Conservation (phyloP, 805 yeast genomes). For the Yamadazyma phyllophila region DNA sequence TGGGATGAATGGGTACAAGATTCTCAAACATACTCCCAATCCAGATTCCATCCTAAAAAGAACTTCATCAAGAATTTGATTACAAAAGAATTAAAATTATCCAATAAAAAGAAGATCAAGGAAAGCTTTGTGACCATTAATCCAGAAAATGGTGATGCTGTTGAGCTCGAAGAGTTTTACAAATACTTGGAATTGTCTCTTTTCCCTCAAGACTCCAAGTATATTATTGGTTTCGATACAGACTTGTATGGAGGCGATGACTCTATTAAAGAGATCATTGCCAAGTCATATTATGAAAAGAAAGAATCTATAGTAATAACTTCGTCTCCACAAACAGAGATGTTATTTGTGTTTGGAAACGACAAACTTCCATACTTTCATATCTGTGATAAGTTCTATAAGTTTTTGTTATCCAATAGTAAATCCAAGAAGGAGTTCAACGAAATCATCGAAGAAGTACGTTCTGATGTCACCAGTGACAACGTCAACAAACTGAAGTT, state of each 20-base stretch:
- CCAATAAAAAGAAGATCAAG: conserved; percentile 69
- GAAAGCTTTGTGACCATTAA: conserved; percentile 54
- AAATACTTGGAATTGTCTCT: conserved; percentile 38
- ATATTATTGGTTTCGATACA: conserved; percentile 32
- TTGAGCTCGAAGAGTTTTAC: conserved; percentile 36
- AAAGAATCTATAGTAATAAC: conserved; percentile 14
- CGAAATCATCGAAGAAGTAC: conserved; percentile 31
- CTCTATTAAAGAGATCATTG: conserved; percentile 24
- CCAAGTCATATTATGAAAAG: conserved; percentile 23
- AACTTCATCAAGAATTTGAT: conserved; percentile 75
- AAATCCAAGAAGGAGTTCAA: conserved; percentile 36
- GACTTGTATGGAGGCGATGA: conserved; percentile 34
- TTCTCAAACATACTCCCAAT: conserved; percentile 42
- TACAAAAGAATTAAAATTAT: conserved; percentile 77
- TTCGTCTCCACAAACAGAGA: conserved; percentile 13
- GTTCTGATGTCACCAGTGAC: conserved; percentile 18
- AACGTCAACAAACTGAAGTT: conserved; percentile 30
- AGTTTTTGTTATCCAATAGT: conserved; percentile 40
- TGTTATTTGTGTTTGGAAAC: conserved; percentile 34
- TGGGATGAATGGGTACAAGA: conserved; percentile 92
- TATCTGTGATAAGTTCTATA: conserved; percentile 38
- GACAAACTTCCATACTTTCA: conserved; percentile 37
- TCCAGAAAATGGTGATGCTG: conserved; percentile 29
- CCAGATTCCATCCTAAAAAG: conserved; percentile 66
- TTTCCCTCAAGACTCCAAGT: conserved; percentile 27